phyloP scores from a whole-genome alignment of 176 grass and related monocot species.

The Bonia amplexicaulis region DNA sequence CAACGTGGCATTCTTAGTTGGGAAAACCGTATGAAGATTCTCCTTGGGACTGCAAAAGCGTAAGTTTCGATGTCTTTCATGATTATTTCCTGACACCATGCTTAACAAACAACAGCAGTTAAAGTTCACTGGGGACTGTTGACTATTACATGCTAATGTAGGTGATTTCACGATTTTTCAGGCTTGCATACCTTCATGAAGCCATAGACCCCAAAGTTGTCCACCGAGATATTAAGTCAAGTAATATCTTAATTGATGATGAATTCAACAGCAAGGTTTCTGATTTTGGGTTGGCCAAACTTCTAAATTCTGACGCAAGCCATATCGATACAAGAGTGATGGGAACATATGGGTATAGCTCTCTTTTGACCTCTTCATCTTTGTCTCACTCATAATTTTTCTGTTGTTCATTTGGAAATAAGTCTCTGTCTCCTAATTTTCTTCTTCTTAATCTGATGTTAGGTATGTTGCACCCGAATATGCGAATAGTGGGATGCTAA shows the following conservation, averaged over 20 bases:
- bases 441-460: slow-evolving; percentile 31
- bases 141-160: slow-evolving; percentile 15
- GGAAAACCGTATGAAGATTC: slow-evolving; percentile 86
- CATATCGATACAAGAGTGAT: slow-evolving; percentile 94
- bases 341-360: slow-evolving; percentile 93
- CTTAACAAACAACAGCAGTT: not conserved
- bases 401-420: not conserved
- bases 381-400: not conserved
- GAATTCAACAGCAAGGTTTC: slow-evolving; percentile 91
- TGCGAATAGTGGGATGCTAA: slow-evolving; percentile 84
- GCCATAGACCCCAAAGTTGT: slow-evolving; percentile 95
- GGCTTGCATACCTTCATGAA: slow-evolving; percentile 93
- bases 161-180: slow-evolving; percentile 28
- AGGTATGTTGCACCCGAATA: slow-evolving; percentile 99
- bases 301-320: slow-evolving; percentile 80
- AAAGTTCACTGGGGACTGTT: not conserved
- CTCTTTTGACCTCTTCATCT: not conserved
- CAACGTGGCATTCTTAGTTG: slow-evolving; percentile 71
- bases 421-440: slow-evolving; percentile 29
- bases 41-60: slow-evolving; percentile 93
- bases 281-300: slow-evolving; percentile 98
- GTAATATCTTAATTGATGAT: slow-evolving; percentile 89
- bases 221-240: slow-evolving; percentile 97
- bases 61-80: slow-evolving; percentile 8
- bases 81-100: not conserved